Evolutionary conservation across 1,139 yeast genomes (phyloP), one percentile per base, ranked within the genome.

Genomic region (Chernovozyma sophiae-reginae): DNA sequence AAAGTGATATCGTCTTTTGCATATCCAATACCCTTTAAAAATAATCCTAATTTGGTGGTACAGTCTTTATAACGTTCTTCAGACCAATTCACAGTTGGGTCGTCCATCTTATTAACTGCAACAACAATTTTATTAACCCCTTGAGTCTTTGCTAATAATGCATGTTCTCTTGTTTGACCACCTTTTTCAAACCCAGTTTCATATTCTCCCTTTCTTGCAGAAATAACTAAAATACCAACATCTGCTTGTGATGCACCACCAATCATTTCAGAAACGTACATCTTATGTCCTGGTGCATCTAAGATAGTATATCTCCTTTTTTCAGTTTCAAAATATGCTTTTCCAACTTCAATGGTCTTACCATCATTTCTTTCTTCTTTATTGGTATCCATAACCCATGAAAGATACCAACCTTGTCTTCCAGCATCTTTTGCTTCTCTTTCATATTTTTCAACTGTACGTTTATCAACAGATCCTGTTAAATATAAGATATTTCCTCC

Each of bases 161-260:
- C 98, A 62, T 92, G 98, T 74, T 92, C 98, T 71, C 97, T 83
- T 45, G 98, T 90, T 71, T 92, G 97, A 49, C 98, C 98, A 54
- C 97, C 97, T 72, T 90, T 86, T 73, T 94, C 97, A 62, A 92
- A 92, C 47, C 98, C 98, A 44, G 98, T 94, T 72, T 92, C 98
- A 68, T 90, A 92, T 66, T 92, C 98, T 68, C 98, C 98, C 70
- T 89, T 89, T 77, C 98, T 86, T 44, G 97, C 97, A 49, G 96
- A 86, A 53, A 92, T 92, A 41, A 92, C 97, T 60, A 92, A 78
- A 51, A 92, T 81, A 65, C 97, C 98, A 46, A 92, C 92, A 67
- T 92, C 98, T 36, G 97, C 98, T 71, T 92, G 99, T 30, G 98
- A 89, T 11, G 98, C 98, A 64, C 98, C 98, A 54, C 97, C 97